Evolutionary conservation across 2,329 filamentous ascomycete genomes (phyloP).

Genomic region (Lachnellula occidentalis): DNA sequence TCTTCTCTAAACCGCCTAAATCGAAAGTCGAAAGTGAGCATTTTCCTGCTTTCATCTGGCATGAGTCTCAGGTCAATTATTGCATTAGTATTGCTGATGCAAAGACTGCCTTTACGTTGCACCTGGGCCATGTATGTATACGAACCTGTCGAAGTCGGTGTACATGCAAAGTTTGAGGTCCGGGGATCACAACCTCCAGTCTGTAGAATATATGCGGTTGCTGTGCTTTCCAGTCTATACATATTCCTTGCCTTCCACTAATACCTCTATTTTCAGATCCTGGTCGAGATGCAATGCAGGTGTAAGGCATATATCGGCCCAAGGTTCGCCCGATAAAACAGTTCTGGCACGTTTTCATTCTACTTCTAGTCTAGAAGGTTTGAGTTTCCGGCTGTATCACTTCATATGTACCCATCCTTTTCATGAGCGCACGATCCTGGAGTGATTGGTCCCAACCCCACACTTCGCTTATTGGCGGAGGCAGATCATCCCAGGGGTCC

Average conservation of each 20-base stretch:
- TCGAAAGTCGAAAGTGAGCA: constrained; percentile 7
- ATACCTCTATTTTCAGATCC: too few relatives aligned
- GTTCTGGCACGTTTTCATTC: too few relatives aligned
- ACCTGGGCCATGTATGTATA: constrained; percentile 9
- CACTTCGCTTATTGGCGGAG: background rate
- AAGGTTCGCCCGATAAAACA: too few relatives aligned
- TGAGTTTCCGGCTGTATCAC: background rate
- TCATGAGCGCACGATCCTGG: background rate
- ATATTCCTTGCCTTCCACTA: too few relatives aligned
- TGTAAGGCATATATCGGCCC: too few relatives aligned
- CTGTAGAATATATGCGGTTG: too few relatives aligned
- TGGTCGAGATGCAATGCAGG: too few relatives aligned
- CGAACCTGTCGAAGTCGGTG: background rate
- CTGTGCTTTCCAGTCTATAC: too few relatives aligned
- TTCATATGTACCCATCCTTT: background rate
- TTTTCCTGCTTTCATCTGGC: constrained; percentile 10
- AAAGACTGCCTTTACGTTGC: constrained; percentile 8
- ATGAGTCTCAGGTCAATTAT: constrained; percentile 10
- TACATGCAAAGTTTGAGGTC: background rate
- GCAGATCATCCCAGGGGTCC: background rate
- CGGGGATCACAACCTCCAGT: too few relatives aligned
- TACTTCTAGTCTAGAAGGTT: too few relatives aligned
- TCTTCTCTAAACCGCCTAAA: constrained; percentile 6
- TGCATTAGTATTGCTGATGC: constrained; percentile 7
- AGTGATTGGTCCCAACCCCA: background rate